Evolutionary conservation across 352 stramenopile genomes (phyloP).

Genomic region (Phytophthora pini): DNA sequence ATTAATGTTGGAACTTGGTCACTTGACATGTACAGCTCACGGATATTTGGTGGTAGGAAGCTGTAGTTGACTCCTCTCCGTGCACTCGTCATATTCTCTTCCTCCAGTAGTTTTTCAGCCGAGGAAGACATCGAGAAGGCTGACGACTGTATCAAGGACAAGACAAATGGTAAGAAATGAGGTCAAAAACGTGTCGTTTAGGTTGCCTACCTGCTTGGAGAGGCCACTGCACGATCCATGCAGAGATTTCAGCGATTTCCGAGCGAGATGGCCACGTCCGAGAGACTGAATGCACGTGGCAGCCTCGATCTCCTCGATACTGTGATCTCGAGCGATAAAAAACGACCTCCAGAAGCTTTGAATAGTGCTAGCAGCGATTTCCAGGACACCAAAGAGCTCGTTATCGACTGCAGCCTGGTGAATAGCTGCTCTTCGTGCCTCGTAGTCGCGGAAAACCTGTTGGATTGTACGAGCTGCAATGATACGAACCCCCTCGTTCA

Average conservation of each 20-base stretch:
- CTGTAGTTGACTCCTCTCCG: slow-evolving; percentile 39
- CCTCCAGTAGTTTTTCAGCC: slow-evolving; percentile 22
- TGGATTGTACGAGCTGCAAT: slow-evolving; percentile 66
- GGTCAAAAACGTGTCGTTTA: background rate
- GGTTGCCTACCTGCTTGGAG: slow-evolving; percentile 32
- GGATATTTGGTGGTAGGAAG: slow-evolving; percentile 48
- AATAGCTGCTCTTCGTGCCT: slow-evolving; percentile 16
- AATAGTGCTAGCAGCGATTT: slow-evolving; percentile 62
- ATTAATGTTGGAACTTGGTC: slow-evolving; percentile 6
- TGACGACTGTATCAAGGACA: slow-evolving; percentile 30
- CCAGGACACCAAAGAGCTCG: slow-evolving; percentile 52
- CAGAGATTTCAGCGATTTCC: slow-evolving; percentile 60
- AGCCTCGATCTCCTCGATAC: slow-evolving; percentile 53
- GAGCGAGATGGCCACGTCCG: slow-evolving; percentile 55
- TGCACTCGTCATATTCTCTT: slow-evolving; percentile 16
- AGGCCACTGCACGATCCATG: slow-evolving; percentile 23
- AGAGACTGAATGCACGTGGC: slow-evolving; percentile 79
- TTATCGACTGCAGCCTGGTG: slow-evolving; percentile 40
- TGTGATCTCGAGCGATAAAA: slow-evolving; percentile 24
- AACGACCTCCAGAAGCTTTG: slow-evolving; percentile 55
- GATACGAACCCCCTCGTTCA: slow-evolving; percentile 44
- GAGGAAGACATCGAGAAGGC: slow-evolving; percentile 42
- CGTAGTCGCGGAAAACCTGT: slow-evolving; percentile 41
- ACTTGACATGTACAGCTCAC: slow-evolving; percentile 42
- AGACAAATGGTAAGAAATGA: background rate